Evolutionary conservation across 2,329 filamentous ascomycete species (phyloP), one percentile per base, ranked within the genome.

Genomic region (Aureobasidium sp.): DNA sequence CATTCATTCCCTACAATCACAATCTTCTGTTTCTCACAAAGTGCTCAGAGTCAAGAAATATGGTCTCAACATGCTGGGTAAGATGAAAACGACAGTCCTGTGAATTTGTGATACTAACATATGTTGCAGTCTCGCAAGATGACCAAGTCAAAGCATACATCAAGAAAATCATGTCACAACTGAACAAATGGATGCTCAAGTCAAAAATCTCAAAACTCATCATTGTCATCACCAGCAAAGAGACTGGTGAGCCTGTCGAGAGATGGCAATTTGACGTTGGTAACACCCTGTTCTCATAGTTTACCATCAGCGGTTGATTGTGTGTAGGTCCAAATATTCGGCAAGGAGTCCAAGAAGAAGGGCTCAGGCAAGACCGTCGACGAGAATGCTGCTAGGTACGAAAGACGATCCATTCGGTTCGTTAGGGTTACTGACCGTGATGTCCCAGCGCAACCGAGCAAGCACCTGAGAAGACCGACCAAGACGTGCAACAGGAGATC

Each of bases 81-180:
- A 66, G 78, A 71, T 29, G 62, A 45, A 6, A 48, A 11, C n/a
- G 17, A 69, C 67, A 35, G 47, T 31, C 27, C 1, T 7, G n/a
- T 11, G 3, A 19, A 1, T 9, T 52, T 29, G 17, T 8, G 4
- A 15, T 3, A 33, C 68, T 71, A 60, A 71, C 62, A 40, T 49
- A 2, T 12, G 33, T 27, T 61, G 63, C 72, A 86, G 92, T 97
- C 57, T 95, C 93, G 35, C 85, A 91, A 66, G 94, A 99, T 74
- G 94, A 97, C 79, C 93, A 99, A 78, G 94, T 99, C 73, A 96
- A 96, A 77, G 91, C 92, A 35, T 99, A 99, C 78, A 96, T 99
- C 81, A 97, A 96, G 77, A 96, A 95, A 78, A 97, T 99, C 78
- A 99, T 97, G 92, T 87, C 87, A 31, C 94, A 99, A 76, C 85